A percentile compares a stretch with the other conserved stretches of the same genome.
These are phyloP conservation scores for Phytomonas francai DNA, from an alignment of 208 protist genomes.

Conservation along the genomic window DNA sequence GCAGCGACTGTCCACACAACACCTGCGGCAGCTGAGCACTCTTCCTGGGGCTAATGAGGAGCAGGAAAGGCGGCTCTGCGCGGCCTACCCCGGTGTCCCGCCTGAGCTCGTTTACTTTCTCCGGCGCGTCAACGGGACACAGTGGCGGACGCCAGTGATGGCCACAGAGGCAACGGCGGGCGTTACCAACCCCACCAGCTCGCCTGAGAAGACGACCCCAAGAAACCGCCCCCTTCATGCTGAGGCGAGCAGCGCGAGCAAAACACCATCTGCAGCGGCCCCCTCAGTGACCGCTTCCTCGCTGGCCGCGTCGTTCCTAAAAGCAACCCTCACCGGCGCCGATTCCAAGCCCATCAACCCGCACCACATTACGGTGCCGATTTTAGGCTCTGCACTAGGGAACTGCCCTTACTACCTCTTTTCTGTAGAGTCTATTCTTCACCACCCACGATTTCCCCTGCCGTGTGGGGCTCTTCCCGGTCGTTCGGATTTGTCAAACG, in stretches of 20 bases:
- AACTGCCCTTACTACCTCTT: constrained; percentile 44
- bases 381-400: constrained; percentile 36
- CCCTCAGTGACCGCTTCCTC: not conserved
- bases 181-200: not conserved
- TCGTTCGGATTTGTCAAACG: not conserved
- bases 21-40: constrained; percentile 41
- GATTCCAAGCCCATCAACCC: constrained; percentile 10
- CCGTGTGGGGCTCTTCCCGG: constrained; percentile 3
- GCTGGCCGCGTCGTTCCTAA: constrained; percentile 21
- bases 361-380: constrained; percentile 38
- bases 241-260: not conserved
- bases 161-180: constrained; percentile 11
- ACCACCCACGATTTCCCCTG: constrained; percentile 28
- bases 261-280: not conserved
- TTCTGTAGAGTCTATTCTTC: constrained; percentile 39
- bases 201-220: not conserved
- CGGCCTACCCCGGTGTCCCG: constrained; percentile 29
- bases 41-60: constrained; percentile 29
- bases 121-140: constrained; percentile 40
- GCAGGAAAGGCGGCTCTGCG: constrained; percentile 24
- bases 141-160: constrained; percentile 26
- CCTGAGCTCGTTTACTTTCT: constrained; percentile 38
- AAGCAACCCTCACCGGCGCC: constrained; percentile 2
- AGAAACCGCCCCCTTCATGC: no score
- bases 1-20: constrained; percentile 42